These are phyloP conservation scores for Trichophyton schoenleinii DNA, from an alignment of 2,329 filamentous ascomycete genomes.

Conservation along the genomic window DNA sequence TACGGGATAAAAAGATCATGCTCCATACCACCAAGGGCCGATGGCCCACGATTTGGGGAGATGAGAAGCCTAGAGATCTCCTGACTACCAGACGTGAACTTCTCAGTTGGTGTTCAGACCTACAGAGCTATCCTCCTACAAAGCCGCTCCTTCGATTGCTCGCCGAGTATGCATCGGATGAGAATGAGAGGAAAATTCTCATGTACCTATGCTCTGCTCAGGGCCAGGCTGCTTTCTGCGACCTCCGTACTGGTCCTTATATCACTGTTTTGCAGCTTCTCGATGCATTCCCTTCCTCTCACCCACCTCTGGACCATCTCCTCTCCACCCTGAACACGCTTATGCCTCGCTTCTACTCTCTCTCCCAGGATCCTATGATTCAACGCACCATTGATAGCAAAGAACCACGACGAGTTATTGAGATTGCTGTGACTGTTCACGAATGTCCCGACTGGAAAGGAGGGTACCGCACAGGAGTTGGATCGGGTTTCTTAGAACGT, in stretches of 20 bases:
- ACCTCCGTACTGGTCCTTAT: slow-evolving; percentile 80
- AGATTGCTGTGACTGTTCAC: slow-evolving; percentile 94
- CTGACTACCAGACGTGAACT: slow-evolving; percentile 80
- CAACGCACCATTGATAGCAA: slow-evolving; percentile 56
- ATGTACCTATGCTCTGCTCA: slow-evolving; percentile 76
- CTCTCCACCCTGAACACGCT: slow-evolving; percentile 70
- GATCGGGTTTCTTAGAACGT: slow-evolving; percentile 86
- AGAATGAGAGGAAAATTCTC: slow-evolving; percentile 79
- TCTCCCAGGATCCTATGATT: slow-evolving; percentile 89
- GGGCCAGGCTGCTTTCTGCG: slow-evolving; percentile 85
- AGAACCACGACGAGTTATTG: slow-evolving; percentile 66
- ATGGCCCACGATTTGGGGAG: slow-evolving; percentile 97
- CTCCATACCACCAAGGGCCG: slow-evolving; percentile 68
- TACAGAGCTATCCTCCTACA: slow-evolving; percentile 83
- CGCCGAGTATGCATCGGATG: slow-evolving; percentile 68
- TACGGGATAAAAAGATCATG: slow-evolving; percentile 71
- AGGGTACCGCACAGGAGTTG: slow-evolving; percentile 65
- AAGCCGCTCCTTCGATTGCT: slow-evolving; percentile 76
- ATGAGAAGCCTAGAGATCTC: slow-evolving; percentile 73
- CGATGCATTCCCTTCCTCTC: slow-evolving; percentile 79
- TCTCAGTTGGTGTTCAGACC: slow-evolving; percentile 89
- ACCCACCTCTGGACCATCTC: slow-evolving; percentile 72
- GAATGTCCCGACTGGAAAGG: slow-evolving; percentile 68
- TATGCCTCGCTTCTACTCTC: slow-evolving; percentile 97
- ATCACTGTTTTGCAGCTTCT: slow-evolving; percentile 77